Conservation (phyloP, 495 filamentous ascomycete genomes). For the Podospora anserina region DNA sequence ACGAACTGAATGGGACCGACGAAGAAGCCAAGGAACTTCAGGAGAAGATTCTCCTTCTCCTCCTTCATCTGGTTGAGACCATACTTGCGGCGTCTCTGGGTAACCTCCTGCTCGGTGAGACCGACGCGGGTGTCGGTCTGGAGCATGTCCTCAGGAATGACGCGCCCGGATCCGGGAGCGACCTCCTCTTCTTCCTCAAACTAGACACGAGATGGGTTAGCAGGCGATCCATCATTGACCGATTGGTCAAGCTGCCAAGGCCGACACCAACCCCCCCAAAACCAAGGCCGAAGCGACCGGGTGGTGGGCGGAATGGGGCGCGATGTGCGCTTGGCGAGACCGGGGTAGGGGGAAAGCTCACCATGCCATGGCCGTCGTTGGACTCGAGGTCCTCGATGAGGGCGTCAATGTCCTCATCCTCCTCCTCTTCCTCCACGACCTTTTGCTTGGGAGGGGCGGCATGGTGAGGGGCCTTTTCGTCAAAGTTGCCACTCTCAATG, state of each 20-base stretch:
- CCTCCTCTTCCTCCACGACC: constrained; percentile 56
- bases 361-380: constrained; percentile 58
- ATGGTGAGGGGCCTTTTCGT: constrained; percentile 49
- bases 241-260: constrained; percentile 4
- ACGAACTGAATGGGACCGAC: constrained; percentile 90
- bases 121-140: constrained; percentile 67
- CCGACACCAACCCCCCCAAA: neutral
- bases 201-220: constrained; percentile 23
- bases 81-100: constrained; percentile 67
- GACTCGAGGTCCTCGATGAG: constrained; percentile 82
- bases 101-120: constrained; percentile 69
- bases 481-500: constrained; percentile 54
- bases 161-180: constrained; percentile 48
- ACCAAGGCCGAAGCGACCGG: neutral
- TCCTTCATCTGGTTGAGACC: constrained; percentile 87
- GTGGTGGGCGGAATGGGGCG: neutral
- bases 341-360: constrained; percentile 21
- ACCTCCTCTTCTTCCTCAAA: constrained; percentile 57
- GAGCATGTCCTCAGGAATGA: constrained; percentile 60
- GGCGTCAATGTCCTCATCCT: constrained; percentile 72
- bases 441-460: constrained; percentile 32
- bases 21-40: constrained; percentile 83
- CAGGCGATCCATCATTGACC: neutral
- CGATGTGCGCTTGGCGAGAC: neutral
- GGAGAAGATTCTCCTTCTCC: constrained; percentile 77